Percentiles rank a stretch among this genome's conserved stretches.
Evolutionary conservation across 805 yeast species (phyloP).

Genomic region (Wickerhamiella kazuoi): DNA sequence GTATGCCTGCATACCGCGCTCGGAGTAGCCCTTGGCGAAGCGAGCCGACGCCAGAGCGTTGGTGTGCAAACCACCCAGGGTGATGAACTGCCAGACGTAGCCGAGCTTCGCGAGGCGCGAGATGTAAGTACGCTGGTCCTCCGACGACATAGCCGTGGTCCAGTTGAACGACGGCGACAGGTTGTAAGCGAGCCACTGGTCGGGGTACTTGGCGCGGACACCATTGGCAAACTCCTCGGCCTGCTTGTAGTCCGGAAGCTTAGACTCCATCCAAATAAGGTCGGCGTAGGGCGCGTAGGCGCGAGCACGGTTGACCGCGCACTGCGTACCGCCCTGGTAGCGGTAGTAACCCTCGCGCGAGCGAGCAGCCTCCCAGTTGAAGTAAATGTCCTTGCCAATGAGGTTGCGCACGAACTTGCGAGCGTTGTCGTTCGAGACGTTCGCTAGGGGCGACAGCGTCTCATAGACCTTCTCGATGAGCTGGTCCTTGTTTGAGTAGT

Average conservation of each 20-base stretch:
- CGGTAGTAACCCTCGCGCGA: slow-evolving; percentile 95
- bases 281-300: slow-evolving; percentile 92
- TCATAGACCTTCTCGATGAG: slow-evolving; percentile 48
- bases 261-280: slow-evolving; percentile 96
- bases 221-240: slow-evolving; percentile 92
- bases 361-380: slow-evolving; percentile 90
- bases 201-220: slow-evolving; percentile 60
- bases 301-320: slow-evolving; percentile 93
- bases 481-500: slow-evolving; percentile 39
- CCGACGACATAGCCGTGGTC: slow-evolving; percentile 79
- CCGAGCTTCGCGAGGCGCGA: slow-evolving; percentile 73
- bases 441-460: slow-evolving; percentile 57
- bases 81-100: slow-evolving; percentile 94
- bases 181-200: slow-evolving; percentile 94
- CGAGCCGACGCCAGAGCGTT: slow-evolving; percentile 81
- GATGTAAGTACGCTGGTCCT: slow-evolving; percentile 83
- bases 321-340: slow-evolving; percentile 89
- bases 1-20: slow-evolving; percentile 88
- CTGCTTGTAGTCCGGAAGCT: slow-evolving; percentile 81
- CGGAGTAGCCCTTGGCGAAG: slow-evolving; percentile 60
- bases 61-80: slow-evolving; percentile 92
- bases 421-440: slow-evolving; percentile 65
- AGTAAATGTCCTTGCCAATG: slow-evolving; percentile 66
- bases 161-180: slow-evolving; percentile 95
- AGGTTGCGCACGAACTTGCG: slow-evolving; percentile 54